Evolutionary conservation across 805 yeast genomes (phyloP), one percentile per base, ranked within the genome.

Genomic region (Kodamaea leandrae): DNA sequence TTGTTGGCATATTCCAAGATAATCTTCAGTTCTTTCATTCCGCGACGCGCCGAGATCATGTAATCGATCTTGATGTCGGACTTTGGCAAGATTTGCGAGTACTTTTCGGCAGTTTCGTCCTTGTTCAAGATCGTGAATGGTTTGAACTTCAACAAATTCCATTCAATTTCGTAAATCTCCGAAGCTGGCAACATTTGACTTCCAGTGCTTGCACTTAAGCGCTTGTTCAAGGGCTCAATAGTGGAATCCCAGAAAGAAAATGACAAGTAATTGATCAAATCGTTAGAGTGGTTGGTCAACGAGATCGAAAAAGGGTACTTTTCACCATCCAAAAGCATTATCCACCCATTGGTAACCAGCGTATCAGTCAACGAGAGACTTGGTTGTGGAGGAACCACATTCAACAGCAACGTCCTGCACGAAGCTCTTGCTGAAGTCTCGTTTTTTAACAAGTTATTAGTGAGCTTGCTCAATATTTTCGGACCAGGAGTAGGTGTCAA

Each of bases 291-390:
- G 56, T 88, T 87, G 36, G 73, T 71, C 23, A 88, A 59, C 1
- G 61, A 57, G 4, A 86, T 57, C 1, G 70, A 63, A 44, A 85
- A 77, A 1, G 55, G 47, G 37, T 68, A 71, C 29, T 68, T 64
- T 51, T 88, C 93, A 6, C 96, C 96, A 54, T 87, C 95, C 9
- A 88, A 60, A 12, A 87, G 60, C 87, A 86, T 83, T 3, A 83
- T 52, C 80, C 86, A 82, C 3, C 79, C 78, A 49, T 80, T 82
- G 15, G 76, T 71, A 10, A 82, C 68, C 51, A 78, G 74, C 5
- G 76, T 62, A 30, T 74, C 70, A 1, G 75, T 61, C 10, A 82
- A 53, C 2, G 77, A 69, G 23, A 87, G 60, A 4, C 72, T 60
- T 1, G 96, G 96, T 50, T 87, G 89, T 0, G 68, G 58, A 29